phyloP scores from a whole-genome alignment of 805 yeast genomes.

The Candida silvatica region DNA sequence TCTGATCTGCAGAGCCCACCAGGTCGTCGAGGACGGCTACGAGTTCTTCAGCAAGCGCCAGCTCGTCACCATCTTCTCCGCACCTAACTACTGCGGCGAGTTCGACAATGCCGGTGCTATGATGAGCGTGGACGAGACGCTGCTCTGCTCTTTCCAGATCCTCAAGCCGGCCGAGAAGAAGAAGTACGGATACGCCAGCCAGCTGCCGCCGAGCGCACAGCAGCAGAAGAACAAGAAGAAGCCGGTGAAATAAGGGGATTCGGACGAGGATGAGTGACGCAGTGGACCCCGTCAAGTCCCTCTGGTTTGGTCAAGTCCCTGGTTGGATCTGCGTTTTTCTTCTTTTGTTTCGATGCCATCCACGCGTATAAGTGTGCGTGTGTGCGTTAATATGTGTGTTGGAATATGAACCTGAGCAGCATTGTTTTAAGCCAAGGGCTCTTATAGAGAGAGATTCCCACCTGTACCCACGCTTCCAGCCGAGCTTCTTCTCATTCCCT shows the following conservation, averaged over 20 bases:
- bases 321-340: neutral
- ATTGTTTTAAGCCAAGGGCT: too few species aligned
- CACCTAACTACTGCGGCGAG: conserved; percentile 98
- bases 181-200: conserved; percentile 36
- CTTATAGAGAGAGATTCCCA: too few species aligned
- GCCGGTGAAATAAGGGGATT: conserved; percentile 15
- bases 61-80: conserved; percentile 88
- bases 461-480: too few species aligned
- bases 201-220: conserved; percentile 14
- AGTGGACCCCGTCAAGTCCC: too few species aligned
- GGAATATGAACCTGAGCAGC: neutral
- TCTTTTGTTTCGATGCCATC: neutral
- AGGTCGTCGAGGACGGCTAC: conserved; percentile 98
- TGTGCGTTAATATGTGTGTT: neutral
- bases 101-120: conserved; percentile 99
- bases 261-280: too few species aligned
- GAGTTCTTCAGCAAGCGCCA: conserved; percentile 96
- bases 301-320: too few species aligned
- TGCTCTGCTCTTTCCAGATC: conserved; percentile 92
- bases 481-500: neutral
- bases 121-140: conserved; percentile 98
- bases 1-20: conserved; percentile 96
- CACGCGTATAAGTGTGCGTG: too few species aligned
- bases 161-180: conserved; percentile 97
- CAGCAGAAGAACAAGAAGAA: conserved; percentile 20